Base-by-base conservation (phyloP, 1,139 yeast species). In the Blastobotrys serpentis region DNA sequence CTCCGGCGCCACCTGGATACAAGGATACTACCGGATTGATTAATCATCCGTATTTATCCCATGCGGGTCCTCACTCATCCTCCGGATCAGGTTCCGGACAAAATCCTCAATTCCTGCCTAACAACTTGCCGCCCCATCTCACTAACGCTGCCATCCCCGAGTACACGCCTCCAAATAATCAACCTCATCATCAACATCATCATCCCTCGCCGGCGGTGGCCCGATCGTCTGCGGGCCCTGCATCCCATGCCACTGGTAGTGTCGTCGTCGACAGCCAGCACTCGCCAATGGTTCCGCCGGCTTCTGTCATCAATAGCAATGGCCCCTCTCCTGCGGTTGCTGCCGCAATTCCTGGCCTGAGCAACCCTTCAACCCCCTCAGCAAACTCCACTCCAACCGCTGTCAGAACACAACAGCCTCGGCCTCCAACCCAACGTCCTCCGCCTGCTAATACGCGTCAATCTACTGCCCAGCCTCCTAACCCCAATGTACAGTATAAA, bases 401-500 rank as follows among this genome's bases (percentile, higher is more conserved):
- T 37, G 44, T 34, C 42, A 42, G 39, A 16, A 45, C 36, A 26
- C 48, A 42, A 43, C 36, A 41, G 40, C 45, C 43, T 47, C 42
- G 39, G 38, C 50, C 41, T 39, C 53, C 49, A 38, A 46, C 26
- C 23, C 49, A 18, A 52, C 47, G 30, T 29, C 47, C 23, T 32
- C 52, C 52, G 41, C 48, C 50, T 21, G 42, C 52, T 2, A 42
- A 30, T 25, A 48, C 50, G 13, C 51, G 55, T 6, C 50, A 44
- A 25, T 49, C 55, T n/a, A 43, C 44, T 25, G 23, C 39, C 34
- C 38, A 22, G 43, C 46, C 40, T 18, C 40, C 40, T 4, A 43
- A 26, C 46, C 41, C 53, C 17, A 47, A 52, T 43, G 54, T 53
- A 2, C 62, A 60, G 45, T 61, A 50, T 56, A 62, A 67, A 42